Conservation (phyloP, 345 rosid genomes). For the Hevea brasiliensis region DNA sequence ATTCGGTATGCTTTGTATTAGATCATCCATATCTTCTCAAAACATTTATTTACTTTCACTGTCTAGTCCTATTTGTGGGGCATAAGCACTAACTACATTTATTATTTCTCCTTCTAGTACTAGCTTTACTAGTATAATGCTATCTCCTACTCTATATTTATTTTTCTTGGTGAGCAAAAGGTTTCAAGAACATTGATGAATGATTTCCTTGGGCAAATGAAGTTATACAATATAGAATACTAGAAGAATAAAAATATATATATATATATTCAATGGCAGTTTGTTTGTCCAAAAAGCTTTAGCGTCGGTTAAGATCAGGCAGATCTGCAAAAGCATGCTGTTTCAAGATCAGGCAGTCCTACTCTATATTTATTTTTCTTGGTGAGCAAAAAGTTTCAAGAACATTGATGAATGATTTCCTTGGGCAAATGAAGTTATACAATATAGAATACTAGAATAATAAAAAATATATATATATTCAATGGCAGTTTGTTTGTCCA, state of each 20-base stretch:
- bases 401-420: background rate
- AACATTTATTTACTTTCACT: too few species aligned
- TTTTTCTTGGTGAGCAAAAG: background rate
- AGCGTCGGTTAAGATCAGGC: background rate
- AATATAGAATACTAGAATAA: background rate
- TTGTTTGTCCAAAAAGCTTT: background rate
- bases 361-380: background rate
- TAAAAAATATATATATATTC: too few species aligned
- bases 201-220: background rate
- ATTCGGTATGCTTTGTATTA: too few species aligned
- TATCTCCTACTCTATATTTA: too few species aligned
- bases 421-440: background rate
- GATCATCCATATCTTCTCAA: too few species aligned
- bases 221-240: background rate
- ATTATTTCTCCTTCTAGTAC: too few species aligned
- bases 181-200: background rate
- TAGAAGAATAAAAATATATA: too few species aligned
- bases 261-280: background rate
- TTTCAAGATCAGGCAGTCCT: too few species aligned
- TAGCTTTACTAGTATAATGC: too few species aligned
- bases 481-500: background rate
- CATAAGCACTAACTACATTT: too few species aligned
- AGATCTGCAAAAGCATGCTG: background rate
- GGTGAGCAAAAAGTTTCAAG: too few species aligned
- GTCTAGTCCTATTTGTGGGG: too few species aligned